Base-by-base conservation (phyloP, 1,139 yeast genomes). In the Pichia sp. region DNA sequence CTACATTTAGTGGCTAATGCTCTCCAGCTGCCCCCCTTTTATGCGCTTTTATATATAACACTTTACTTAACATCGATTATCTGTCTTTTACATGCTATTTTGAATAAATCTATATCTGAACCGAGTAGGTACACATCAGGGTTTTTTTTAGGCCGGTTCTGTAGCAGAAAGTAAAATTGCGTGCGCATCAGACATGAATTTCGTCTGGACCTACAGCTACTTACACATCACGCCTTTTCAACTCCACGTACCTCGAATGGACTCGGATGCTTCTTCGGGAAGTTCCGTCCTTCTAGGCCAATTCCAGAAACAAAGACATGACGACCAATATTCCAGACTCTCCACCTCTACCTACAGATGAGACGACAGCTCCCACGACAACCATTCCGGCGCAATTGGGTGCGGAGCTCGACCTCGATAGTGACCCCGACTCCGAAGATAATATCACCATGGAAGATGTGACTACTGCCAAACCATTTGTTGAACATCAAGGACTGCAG, bases 391-490 rank as follows among this genome's bases (percentile, higher is more conserved):
- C 33, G 4, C 21, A 27, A 15, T 21, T 40, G 16, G 35, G 35
- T 8, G 41, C 44, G 18, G 35, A 31, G 15, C 32, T 40, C 8
- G 37, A 40, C 16, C 34, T 40, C 12, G 38, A 33, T 19, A 32
- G 33, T 28, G 33, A 24, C 4, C 18, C 14, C 13, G 38, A 35
- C 20, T 35, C 32, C 11, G 26, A 29, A 16, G 37, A 32, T 11
- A 35, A 33, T 29, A 32, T 22, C 10, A 22, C 13, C 11, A 34
- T 22, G 12, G 20, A 18, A 13, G 31, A 13, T 18, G 14, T n/a
- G 13, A 32, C 9, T 17, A 15, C 32, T 7, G 17, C n/a, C 6
- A 15, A 33, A 14, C 40, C 33, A 27, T 34, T 34, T 25, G 40
- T 37, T 24, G 38, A 40, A 28, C n/a, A 34, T 5, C 38, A 37